These are phyloP conservation scores for Sclerotinia borealis DNA, from an alignment of 2,329 filamentous ascomycete species.

Conservation along the genomic window DNA sequence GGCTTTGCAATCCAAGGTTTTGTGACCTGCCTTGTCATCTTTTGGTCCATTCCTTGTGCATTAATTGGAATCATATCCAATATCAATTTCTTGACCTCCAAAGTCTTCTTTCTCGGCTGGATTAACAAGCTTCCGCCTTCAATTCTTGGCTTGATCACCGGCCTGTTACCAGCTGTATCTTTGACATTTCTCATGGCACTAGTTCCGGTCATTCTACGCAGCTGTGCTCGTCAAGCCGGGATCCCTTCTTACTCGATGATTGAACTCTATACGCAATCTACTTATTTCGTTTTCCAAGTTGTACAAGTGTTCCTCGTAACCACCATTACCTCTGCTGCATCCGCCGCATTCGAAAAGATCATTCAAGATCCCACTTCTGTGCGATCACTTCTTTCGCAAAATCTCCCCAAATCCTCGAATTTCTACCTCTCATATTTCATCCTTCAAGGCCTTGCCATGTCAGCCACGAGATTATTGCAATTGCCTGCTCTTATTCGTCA, in stretches of 20 bases:
- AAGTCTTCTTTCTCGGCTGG: conserved; percentile 50
- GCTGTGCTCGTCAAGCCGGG: conserved; percentile 54
- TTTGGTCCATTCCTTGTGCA: conserved; percentile 65
- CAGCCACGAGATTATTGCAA: conserved; percentile 52
- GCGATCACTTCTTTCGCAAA: conserved; percentile 45
- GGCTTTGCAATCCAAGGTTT: conserved; percentile 45
- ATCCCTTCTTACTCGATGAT: conserved; percentile 52
- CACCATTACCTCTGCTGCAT: conserved; percentile 56
- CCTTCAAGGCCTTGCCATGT: conserved; percentile 58
- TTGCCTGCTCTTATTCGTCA: conserved; percentile 52
- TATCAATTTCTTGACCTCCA: conserved; percentile 47
- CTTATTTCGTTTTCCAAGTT: conserved; percentile 58
- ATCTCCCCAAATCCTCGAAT: conserved; percentile 57
- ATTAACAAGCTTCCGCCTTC: conserved; percentile 48
- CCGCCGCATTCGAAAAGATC: conserved; percentile 46
- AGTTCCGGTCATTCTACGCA: conserved; percentile 54
- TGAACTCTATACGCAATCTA: conserved; percentile 57
- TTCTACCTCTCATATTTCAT: conserved; percentile 66
- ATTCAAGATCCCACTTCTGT: conserved; percentile 44
- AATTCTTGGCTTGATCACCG: conserved; percentile 55
- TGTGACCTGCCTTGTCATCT: conserved; percentile 53
- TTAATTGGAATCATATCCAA: conserved; percentile 60
- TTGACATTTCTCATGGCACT: conserved; percentile 55
- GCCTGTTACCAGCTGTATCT: conserved; percentile 54
- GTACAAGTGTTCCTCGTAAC: conserved; percentile 65